Conservation (phyloP, 176 grass and related monocot genomes). For the Rhynchospora tenuis region DNA sequence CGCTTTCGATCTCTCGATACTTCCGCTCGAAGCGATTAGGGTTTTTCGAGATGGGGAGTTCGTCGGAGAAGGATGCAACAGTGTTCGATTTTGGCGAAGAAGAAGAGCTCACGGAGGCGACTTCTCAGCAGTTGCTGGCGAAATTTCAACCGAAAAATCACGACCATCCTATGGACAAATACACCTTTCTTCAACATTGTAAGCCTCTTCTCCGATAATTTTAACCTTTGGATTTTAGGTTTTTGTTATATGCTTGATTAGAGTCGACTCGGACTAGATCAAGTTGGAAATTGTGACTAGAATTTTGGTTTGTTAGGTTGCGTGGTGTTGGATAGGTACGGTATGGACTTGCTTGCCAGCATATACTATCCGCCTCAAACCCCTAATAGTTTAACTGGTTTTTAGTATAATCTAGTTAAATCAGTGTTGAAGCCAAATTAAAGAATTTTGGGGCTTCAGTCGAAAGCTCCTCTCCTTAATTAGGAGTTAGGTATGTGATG, state of each 20-base stretch:
- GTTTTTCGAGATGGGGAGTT: constrained; percentile 1
- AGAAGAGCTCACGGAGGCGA: neutral
- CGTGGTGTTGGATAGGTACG: neutral
- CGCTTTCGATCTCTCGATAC: neutral
- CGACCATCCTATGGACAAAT: neutral
- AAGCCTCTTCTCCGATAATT: neutral
- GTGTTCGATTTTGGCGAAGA: constrained; percentile 4
- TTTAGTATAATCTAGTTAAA: neutral
- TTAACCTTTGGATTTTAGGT: neutral
- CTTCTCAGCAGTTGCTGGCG: neutral
- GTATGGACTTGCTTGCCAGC: neutral
- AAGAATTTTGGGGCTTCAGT: neutral
- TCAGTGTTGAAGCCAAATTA: neutral
- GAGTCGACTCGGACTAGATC: neutral
- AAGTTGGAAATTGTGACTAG: neutral
- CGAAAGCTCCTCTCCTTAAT: neutral
- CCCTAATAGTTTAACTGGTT: neutral
- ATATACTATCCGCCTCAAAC: neutral
- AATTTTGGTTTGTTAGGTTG: neutral
- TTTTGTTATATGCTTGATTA: neutral
- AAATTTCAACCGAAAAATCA: neutral
- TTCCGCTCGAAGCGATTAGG: neutral
- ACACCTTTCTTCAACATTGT: constrained; percentile 1
- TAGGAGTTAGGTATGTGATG: neutral
- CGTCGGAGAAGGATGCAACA: neutral